Evolutionary conservation across 257 asterid genomes (phyloP).

Genomic region (Misopates orontium): DNA sequence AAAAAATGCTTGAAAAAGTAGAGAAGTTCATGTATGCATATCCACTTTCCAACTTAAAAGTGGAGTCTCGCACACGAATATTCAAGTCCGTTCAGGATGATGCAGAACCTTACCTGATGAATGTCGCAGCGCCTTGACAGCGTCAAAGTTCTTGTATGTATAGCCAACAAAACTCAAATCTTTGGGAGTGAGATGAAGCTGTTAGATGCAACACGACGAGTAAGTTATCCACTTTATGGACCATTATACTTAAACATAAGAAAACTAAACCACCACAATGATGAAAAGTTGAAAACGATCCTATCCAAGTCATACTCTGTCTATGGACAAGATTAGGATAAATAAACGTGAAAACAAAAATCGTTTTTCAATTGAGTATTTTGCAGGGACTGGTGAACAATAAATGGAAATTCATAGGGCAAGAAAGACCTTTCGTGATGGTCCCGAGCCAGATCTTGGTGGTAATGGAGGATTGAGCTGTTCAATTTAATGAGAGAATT

Average conservation of each 20-base stretch:
- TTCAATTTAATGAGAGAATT: conserved; percentile 27
- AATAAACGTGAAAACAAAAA: conserved; percentile 23
- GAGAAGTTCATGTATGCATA: not conserved
- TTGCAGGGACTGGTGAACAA: not conserved
- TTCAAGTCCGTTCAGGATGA: conserved; percentile 1
- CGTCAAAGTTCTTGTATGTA: conserved; percentile 91
- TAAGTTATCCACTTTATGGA: conserved; percentile 28
- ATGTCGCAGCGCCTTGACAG: conserved; percentile 74
- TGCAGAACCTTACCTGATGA: conserved; percentile 55
- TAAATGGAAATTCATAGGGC: conserved; percentile 9
- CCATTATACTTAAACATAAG: conserved; percentile 25
- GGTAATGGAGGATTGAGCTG: conserved; percentile 71
- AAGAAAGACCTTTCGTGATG: conserved; percentile 76
- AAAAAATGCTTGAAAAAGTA: not conserved
- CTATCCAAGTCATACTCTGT: conserved; percentile 11
- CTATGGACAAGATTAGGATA: conserved; percentile 16
- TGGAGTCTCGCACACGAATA: not conserved
- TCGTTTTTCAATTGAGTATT: conserved; percentile 8
- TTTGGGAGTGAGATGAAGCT: conserved; percentile 67
- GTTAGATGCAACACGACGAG: conserved; percentile 31
- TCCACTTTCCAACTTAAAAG: not conserved
- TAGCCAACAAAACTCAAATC: conserved; percentile 91
- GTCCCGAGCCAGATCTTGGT: conserved; percentile 80
- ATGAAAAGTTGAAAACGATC: conserved; percentile 10
- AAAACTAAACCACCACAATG: conserved; percentile 18